These are phyloP conservation scores for Umbelopsis vinacea DNA, from an alignment of 192 early-diverging fungal genomes.

Conservation along the genomic window DNA sequence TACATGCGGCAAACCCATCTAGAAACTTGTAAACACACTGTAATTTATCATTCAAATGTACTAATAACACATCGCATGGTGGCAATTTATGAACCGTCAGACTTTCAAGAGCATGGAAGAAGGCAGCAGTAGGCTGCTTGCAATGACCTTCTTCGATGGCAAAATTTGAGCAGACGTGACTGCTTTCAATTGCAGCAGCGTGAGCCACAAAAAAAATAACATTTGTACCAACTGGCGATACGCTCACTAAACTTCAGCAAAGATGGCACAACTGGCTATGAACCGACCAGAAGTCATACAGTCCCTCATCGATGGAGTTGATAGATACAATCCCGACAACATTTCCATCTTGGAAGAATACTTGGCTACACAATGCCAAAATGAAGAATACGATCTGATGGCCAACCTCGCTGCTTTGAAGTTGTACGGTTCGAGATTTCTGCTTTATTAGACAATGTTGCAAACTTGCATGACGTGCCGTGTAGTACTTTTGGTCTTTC, in stretches of 20 bases:
- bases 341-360: conserved; percentile 83
- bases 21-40: not conserved
- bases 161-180: not conserved
- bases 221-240: not conserved
- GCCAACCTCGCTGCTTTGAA: conserved; percentile 93
- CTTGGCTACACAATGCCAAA: conserved; percentile 77
- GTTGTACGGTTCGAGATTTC: conserved; percentile 55
- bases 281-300: conserved; percentile 78
- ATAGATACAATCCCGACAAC: conserved; percentile 93
- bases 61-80: not conserved
- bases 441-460: not conserved
- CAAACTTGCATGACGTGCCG: too few relatives aligned
- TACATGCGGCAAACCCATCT: conserved; percentile 50
- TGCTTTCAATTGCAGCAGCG: not conserved
- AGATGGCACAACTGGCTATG: conserved; percentile 33
- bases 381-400: conserved; percentile 83
- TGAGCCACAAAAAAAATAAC: conserved; percentile 5
- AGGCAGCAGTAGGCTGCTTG: too few relatives aligned
- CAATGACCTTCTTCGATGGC: too few relatives aligned
- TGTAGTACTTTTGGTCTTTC: not conserved
- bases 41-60: not conserved
- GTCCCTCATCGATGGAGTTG: conserved; percentile 75
- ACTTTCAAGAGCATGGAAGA: too few relatives aligned
- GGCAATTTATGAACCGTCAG: too few relatives aligned
- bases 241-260: not conserved